Evolutionary conservation across 2,329 filamentous ascomycete species (phyloP).

Genomic region (Aspergillus oerlinghausenensis): DNA sequence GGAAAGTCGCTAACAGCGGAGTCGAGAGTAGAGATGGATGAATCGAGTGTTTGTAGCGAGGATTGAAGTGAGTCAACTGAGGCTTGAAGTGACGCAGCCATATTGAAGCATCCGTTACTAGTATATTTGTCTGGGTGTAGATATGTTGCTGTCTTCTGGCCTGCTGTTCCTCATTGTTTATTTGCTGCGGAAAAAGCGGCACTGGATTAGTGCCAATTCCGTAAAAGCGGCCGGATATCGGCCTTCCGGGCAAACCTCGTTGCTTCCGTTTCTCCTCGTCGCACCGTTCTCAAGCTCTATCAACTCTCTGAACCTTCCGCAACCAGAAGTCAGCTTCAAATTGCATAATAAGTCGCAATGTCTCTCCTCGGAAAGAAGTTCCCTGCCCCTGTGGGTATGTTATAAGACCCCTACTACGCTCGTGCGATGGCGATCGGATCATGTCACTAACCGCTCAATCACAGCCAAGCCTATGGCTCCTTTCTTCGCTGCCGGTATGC

Average conservation of each 20-base stretch:
- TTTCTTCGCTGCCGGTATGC: constrained; percentile 92
- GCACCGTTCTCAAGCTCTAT: constrained; percentile 25
- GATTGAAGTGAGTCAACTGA: constrained; percentile 59
- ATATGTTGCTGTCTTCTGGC: constrained; percentile 5
- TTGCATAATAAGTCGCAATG: constrained; percentile 55
- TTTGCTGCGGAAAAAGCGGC: constrained; percentile 28
- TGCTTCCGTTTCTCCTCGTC: constrained; percentile 31
- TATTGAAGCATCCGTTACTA: constrained; percentile 12
- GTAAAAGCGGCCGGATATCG: constrained; percentile 23
- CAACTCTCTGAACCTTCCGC: constrained; percentile 17
- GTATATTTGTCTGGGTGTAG: not conserved
- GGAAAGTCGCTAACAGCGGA: constrained; percentile 61
- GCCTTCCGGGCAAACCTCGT: constrained; percentile 36
- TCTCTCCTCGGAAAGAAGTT: constrained; percentile 82
- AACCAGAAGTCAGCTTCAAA: constrained; percentile 23
- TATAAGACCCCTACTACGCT: not conserved
- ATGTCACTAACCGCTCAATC: constrained; percentile 25
- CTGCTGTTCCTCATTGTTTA: constrained; percentile 18
- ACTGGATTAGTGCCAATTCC: constrained; percentile 4
- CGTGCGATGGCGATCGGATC: constrained; percentile 10
- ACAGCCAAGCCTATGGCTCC: constrained; percentile 85
- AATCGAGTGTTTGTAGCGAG: constrained; percentile 58
- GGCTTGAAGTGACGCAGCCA: constrained; percentile 50
- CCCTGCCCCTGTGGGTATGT: constrained; percentile 71
- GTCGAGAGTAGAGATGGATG: constrained; percentile 59